phyloP scores from a whole-genome alignment of 805 yeast genomes.

The Candida gorgasii region DNA sequence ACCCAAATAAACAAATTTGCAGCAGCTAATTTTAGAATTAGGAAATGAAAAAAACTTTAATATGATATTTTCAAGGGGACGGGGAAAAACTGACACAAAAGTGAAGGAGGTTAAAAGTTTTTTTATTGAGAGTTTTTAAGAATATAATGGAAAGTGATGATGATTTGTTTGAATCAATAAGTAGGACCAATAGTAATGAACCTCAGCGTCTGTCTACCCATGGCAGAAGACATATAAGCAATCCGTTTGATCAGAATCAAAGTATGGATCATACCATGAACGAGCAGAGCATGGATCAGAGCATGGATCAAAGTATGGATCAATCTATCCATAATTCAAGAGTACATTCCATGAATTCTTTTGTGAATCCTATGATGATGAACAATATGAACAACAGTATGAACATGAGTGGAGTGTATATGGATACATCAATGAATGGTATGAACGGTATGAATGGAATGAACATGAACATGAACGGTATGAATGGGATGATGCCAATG shows the following conservation, averaged over 20 bases:
- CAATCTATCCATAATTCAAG: constrained; percentile 1
- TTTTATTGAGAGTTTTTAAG: too few relatives aligned
- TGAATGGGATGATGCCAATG: constrained; percentile 5
- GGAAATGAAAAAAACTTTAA: neutral
- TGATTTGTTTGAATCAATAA: constrained; percentile 13
- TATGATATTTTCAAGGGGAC: too few relatives aligned
- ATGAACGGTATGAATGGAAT: constrained; percentile 5
- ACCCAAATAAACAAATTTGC: constrained; percentile 8
- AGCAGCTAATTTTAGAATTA: constrained; percentile 12
- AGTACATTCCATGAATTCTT: constrained; percentile 1
- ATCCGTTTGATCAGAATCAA: constrained; percentile 2
- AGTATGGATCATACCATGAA: neutral
- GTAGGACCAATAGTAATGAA: constrained; percentile 2
- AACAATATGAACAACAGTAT: neutral
- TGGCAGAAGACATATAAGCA: constrained; percentile 5
- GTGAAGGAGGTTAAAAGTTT: too few relatives aligned
- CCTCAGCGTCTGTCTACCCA: neutral
- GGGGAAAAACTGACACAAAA: too few relatives aligned
- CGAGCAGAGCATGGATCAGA: neutral
- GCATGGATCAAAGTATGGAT: neutral
- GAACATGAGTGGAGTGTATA: neutral
- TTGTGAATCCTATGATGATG: constrained; percentile 7
- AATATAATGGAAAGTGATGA: constrained; percentile 13
- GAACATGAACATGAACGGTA: constrained; percentile 4
- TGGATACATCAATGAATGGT: neutral